These are phyloP conservation scores for Hordeum marinum DNA, from an alignment of 176 grass and related monocot genomes.

Conservation along the genomic window DNA sequence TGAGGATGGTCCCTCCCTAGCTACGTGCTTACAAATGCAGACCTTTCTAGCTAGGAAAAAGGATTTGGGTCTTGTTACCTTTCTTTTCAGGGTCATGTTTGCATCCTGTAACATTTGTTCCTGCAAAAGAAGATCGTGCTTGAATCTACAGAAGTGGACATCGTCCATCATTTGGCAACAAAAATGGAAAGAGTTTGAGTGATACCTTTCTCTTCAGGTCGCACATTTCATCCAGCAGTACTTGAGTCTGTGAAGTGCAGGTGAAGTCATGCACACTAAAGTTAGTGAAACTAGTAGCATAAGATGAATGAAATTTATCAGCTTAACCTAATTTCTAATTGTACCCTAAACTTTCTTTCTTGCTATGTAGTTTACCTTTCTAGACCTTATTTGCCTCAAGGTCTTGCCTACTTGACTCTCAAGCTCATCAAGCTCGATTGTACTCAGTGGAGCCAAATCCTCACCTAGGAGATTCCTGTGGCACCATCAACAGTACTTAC, in stretches of 20 bases:
- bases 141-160: not conserved
- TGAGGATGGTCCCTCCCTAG: constrained; percentile 23
- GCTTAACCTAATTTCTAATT: not conserved
- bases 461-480: constrained; percentile 86
- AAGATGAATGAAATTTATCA: not conserved
- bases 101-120: constrained; percentile 63
- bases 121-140: constrained; percentile 28
- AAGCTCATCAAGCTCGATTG: constrained; percentile 62
- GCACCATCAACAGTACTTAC: not conserved
- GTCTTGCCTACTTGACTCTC: constrained; percentile 73
- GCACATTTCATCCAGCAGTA: constrained; percentile 56
- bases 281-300: not conserved
- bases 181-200: not conserved
- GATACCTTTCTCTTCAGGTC: constrained; percentile 66
- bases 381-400: constrained; percentile 70
- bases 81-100: constrained; percentile 57
- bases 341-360: not conserved
- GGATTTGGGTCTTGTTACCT: constrained; percentile 36
- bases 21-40: not conserved
- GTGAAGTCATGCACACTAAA: not conserved
- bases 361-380: constrained; percentile 51
- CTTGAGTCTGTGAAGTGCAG: constrained; percentile 47
- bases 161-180: not conserved
- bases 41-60: not conserved
- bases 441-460: constrained; percentile 57